phyloP scores from a whole-genome alignment of 129 eudicot species.

The Mikania micrantha region DNA sequence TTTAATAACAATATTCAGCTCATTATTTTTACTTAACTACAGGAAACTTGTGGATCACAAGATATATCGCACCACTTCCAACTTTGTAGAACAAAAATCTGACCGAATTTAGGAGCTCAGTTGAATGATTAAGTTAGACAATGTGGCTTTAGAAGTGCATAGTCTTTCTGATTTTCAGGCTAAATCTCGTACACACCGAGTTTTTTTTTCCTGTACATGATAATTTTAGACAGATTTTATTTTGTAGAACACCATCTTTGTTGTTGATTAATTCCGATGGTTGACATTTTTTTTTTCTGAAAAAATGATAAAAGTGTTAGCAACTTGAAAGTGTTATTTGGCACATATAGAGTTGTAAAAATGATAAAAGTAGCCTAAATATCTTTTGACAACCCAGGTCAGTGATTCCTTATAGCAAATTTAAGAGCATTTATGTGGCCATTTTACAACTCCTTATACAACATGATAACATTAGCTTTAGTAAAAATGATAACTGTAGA shows the following conservation, averaged over 20 bases:
- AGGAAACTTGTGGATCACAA: constrained; percentile 18
- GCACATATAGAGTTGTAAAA: too few species aligned
- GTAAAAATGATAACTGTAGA: too few species aligned
- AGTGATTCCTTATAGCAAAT: too few species aligned
- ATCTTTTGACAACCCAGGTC: too few species aligned
- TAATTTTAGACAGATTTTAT: constrained; percentile 10
- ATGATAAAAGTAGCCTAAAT: too few species aligned
- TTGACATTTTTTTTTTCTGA: constrained; percentile 6
- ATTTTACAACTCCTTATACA: too few species aligned
- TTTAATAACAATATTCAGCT: neutral
- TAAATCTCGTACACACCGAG: constrained; percentile 15
- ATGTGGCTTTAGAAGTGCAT: constrained; percentile 13
- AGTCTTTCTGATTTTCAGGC: constrained; percentile 8
- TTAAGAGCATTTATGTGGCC: too few species aligned
- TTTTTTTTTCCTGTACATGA: constrained; percentile 20
- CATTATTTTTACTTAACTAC: neutral
- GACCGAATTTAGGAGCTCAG: constrained; percentile 12
- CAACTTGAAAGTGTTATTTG: too few species aligned
- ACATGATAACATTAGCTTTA: too few species aligned
- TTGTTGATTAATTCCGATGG: constrained; percentile 5
- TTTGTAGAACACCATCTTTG: constrained; percentile 9
- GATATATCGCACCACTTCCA: constrained; percentile 20
- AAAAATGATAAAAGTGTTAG: too few species aligned
- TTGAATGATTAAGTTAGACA: constrained; percentile 10
- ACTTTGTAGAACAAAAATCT: constrained; percentile 16